Conservation (phyloP, 768 basidiomycete genomes). For the Calocera viscosa region DNA sequence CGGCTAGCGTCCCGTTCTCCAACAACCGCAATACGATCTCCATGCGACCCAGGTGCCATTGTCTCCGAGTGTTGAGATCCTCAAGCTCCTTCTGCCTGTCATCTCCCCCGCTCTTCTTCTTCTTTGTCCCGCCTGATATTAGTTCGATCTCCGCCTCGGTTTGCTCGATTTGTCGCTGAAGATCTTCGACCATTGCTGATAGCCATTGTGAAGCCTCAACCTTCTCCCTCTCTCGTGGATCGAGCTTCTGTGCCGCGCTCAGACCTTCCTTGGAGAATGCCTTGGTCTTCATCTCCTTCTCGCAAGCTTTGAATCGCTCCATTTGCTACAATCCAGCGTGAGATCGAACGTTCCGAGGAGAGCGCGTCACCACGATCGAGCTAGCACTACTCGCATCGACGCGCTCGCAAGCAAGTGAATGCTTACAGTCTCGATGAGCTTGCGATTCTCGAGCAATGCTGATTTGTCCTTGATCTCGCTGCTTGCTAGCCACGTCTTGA, state of each 20-base stretch:
- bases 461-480: constrained; percentile 99
- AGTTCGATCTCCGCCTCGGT: constrained; percentile 91
- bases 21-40: constrained; percentile 87
- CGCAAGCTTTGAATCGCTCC: constrained; percentile 99
- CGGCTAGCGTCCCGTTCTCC: constrained; percentile 79
- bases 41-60: constrained; percentile 87
- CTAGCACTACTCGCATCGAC: constrained; percentile 5
- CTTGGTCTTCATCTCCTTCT: constrained; percentile 99
- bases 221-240: constrained; percentile 96
- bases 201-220: constrained; percentile 75
- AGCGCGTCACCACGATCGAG: constrained; percentile 6
- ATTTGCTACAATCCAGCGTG: constrained; percentile 64
- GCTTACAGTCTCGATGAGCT: constrained; percentile 87
- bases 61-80: constrained; percentile 76
- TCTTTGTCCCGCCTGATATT: constrained; percentile 57
- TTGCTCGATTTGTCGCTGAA: constrained; percentile 83
- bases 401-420: background rate
- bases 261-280: constrained; percentile 98
- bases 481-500: constrained; percentile 91
- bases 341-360: background rate
- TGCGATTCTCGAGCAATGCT: constrained; percentile 78
- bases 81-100: constrained; percentile 78
- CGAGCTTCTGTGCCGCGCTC: constrained; percentile 83
- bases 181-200: constrained; percentile 76
- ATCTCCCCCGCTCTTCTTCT: constrained; percentile 64